phyloP scores from a whole-genome alignment of 306 rosid genomes.

The Inga laurina region DNA sequence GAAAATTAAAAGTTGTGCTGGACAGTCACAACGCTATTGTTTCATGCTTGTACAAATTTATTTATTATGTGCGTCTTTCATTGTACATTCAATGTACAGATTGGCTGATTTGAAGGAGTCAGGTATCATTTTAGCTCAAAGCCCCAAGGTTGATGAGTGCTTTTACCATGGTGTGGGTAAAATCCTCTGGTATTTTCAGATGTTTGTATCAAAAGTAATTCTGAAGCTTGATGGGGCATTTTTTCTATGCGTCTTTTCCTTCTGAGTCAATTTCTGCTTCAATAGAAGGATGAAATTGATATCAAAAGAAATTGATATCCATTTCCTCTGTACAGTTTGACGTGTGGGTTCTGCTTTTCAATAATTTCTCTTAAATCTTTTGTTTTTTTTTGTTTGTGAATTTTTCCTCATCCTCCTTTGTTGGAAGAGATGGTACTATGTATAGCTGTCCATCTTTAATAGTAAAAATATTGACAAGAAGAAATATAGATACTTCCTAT shows the following conservation, averaged over 20 bases:
- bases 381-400: neutral
- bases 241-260: neutral
- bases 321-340: neutral
- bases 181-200: neutral
- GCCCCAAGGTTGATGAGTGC: neutral
- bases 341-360: neutral
- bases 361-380: neutral
- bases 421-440: neutral
- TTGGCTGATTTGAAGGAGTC: neutral
- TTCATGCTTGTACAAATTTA: neutral
- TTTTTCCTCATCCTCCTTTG: neutral
- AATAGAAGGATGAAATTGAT: too few relatives aligned
- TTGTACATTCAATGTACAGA: constrained; percentile 19
- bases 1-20: neutral
- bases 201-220: neutral
- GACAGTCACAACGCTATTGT: neutral
- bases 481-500: too few relatives aligned
- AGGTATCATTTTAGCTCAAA: neutral
- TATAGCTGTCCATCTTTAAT: neutral
- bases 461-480: too few relatives aligned
- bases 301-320: neutral
- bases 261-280: neutral
- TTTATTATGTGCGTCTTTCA: neutral
- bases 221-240: neutral
- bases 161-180: neutral